These are phyloP conservation scores for Chaetomium strumarium DNA, from an alignment of 2,329 filamentous ascomycete genomes.

Conservation along the genomic window DNA sequence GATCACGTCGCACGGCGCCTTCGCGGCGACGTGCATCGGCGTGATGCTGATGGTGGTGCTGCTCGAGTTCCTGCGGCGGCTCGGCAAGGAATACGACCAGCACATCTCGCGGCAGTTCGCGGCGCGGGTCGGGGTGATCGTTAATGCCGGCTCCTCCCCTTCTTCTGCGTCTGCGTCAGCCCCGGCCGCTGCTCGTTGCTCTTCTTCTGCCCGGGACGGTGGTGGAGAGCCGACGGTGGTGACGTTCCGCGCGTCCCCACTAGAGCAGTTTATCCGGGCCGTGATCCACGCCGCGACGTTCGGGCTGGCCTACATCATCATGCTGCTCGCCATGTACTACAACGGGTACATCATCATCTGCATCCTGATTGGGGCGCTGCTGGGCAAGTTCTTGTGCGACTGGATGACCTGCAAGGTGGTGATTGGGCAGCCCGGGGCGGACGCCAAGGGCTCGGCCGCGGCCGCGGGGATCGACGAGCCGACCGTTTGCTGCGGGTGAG, in stretches of 20 bases:
- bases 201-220: constrained; percentile 1
- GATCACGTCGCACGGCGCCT: constrained; percentile 35
- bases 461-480: constrained; percentile 38
- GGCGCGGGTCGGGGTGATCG: constrained; percentile 29
- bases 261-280: constrained; percentile 37
- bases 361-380: constrained; percentile 41
- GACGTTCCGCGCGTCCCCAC: constrained; percentile 35
- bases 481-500: constrained; percentile 42
- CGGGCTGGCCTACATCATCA: constrained; percentile 39
- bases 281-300: constrained; percentile 37
- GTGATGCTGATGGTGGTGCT: constrained; percentile 36
- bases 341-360: constrained; percentile 41
- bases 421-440: constrained; percentile 19
- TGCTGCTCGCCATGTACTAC: constrained; percentile 42
- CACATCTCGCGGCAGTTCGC: constrained; percentile 36
- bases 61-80: constrained; percentile 36
- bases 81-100: constrained; percentile 39
- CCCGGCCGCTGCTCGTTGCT: constrained; percentile 8
- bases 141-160: constrained; percentile 11
- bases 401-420: constrained; percentile 44
- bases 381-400: constrained; percentile 50
- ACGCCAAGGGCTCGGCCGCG: constrained; percentile 23
- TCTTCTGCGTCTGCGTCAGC: constrained; percentile 12
- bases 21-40: constrained; percentile 40
- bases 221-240: constrained; percentile 6